A percentile compares a stretch with the other conserved stretches of the same genome.
Conservation (phyloP, 2,329 filamentous ascomycete genomes). For the Pseudopithomyces maydicus region DNA sequence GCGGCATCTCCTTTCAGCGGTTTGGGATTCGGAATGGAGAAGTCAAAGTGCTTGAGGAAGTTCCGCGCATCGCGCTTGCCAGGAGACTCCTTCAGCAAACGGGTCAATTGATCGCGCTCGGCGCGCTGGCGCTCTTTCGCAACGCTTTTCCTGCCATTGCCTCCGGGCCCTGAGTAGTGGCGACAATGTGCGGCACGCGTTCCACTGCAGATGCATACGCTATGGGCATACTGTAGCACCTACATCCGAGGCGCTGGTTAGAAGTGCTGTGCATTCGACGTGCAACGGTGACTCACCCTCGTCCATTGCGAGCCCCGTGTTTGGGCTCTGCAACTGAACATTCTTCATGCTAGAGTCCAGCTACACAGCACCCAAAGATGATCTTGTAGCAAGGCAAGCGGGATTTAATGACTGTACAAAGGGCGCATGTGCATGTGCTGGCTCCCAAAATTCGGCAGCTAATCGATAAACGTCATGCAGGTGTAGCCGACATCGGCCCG, state of each 20-base stretch:
- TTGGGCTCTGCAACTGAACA: conserved; percentile 43
- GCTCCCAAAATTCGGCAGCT: conserved; percentile 8
- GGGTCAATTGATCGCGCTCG: conserved; percentile 44
- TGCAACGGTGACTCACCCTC: conserved; percentile 25
- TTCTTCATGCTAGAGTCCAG: conserved; percentile 42
- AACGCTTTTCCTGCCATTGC: conserved; percentile 29
- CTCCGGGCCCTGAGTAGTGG: conserved; percentile 10
- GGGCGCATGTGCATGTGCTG: conserved; percentile 4
- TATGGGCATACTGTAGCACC: conserved; percentile 28
- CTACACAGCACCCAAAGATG: background rate
- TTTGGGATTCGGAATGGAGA: conserved; percentile 20
- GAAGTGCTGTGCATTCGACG: background rate
- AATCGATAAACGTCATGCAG: conserved; percentile 27
- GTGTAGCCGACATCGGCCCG: conserved; percentile 15
- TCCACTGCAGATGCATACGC: conserved; percentile 10
- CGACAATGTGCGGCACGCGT: background rate
- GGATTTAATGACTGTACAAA: background rate
- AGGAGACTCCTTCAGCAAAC: conserved; percentile 79
- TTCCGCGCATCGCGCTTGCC: conserved; percentile 92
- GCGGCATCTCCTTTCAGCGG: conserved; percentile 13
- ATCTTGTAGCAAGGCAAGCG: background rate
- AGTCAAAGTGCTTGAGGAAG: conserved; percentile 84
- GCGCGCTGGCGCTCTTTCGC: conserved; percentile 44
- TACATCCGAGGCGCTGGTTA: conserved; percentile 11
- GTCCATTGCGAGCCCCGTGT: conserved; percentile 37